These are phyloP conservation scores for Tulasnella sp. DNA, from an alignment of 768 basidiomycete species.

Conservation along the genomic window DNA sequence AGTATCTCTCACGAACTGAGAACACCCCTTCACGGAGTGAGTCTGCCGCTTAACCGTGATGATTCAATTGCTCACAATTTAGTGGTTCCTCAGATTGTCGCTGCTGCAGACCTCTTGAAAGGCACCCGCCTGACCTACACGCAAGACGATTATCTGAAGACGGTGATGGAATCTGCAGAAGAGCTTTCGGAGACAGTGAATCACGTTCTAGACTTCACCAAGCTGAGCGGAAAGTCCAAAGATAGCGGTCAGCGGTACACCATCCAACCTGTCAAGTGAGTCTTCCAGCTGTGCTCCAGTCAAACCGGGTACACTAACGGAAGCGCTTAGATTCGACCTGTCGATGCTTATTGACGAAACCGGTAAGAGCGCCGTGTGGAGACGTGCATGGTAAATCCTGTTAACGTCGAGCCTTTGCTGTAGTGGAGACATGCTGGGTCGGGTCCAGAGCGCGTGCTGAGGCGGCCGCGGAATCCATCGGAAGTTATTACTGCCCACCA, in stretches of 20 bases:
- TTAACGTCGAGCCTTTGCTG: constrained; percentile 17
- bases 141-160: constrained; percentile 80
- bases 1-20: constrained; percentile 81
- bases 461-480: constrained; percentile 64
- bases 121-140: constrained; percentile 74
- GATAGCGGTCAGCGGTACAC: constrained; percentile 66
- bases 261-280: constrained; percentile 55
- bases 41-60: constrained; percentile 18
- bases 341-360: constrained; percentile 80
- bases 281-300: constrained; percentile 12
- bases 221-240: constrained; percentile 77
- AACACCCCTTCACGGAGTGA: constrained; percentile 82
- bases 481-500: constrained; percentile 85
- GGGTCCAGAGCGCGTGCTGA: constrained; percentile 74
- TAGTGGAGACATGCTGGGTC: constrained; percentile 86
- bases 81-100: constrained; percentile 48
- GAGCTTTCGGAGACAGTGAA: constrained; percentile 94
- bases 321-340: constrained; percentile 47
- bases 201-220: constrained; percentile 93
- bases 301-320: not conserved
- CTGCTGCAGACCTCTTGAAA: constrained; percentile 80
- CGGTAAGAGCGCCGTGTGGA: not conserved
- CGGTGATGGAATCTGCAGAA: constrained; percentile 91
- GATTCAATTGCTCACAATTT: constrained; percentile 11
- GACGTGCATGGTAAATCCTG: not conserved